Evolutionary conservation across 352 stramenopile genomes (phyloP).

Genomic region (Albugo laibachii): DNA sequence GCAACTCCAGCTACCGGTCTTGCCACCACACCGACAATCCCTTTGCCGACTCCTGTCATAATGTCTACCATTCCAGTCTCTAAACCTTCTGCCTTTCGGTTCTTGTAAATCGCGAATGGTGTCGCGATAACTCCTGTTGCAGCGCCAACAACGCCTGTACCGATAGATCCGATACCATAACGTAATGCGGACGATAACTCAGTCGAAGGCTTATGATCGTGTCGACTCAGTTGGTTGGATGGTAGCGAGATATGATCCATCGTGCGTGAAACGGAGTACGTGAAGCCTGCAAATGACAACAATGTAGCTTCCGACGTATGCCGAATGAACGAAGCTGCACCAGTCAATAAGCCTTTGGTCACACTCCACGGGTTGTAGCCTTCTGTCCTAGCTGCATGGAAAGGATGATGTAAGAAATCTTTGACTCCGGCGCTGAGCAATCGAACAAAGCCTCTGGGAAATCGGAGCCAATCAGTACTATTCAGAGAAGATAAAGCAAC

Average conservation of each 20-base stretch:
- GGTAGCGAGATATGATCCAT: conserved; percentile 63
- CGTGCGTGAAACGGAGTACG: conserved; percentile 59
- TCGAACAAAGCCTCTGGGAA: conserved; percentile 44
- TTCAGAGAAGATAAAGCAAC: neutral
- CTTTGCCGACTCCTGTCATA: conserved; percentile 51
- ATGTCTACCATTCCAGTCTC: conserved; percentile 38
- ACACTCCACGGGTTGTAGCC: conserved; percentile 62
- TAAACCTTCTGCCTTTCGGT: conserved; percentile 36
- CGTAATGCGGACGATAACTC: conserved; percentile 40
- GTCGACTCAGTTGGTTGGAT: conserved; percentile 28
- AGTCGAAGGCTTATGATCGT: conserved; percentile 42
- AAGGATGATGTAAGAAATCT: conserved; percentile 60
- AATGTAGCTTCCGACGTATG: conserved; percentile 48
- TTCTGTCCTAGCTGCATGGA: conserved; percentile 30
- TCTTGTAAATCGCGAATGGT: conserved; percentile 49
- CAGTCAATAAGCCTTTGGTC: conserved; percentile 43
- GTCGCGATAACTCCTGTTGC: conserved; percentile 58
- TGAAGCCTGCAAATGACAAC: conserved; percentile 57
- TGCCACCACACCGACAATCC: conserved; percentile 55
- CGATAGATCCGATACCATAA: conserved; percentile 39
- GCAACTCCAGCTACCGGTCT: conserved; percentile 58
- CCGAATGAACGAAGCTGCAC: conserved; percentile 46
- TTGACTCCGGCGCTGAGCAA: conserved; percentile 41
- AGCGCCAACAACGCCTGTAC: conserved; percentile 53
- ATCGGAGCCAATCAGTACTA: neutral